These are phyloP conservation scores for Arthrobotrys entomopaga DNA, from an alignment of 2,329 filamentous ascomycete genomes.

Conservation along the genomic window DNA sequence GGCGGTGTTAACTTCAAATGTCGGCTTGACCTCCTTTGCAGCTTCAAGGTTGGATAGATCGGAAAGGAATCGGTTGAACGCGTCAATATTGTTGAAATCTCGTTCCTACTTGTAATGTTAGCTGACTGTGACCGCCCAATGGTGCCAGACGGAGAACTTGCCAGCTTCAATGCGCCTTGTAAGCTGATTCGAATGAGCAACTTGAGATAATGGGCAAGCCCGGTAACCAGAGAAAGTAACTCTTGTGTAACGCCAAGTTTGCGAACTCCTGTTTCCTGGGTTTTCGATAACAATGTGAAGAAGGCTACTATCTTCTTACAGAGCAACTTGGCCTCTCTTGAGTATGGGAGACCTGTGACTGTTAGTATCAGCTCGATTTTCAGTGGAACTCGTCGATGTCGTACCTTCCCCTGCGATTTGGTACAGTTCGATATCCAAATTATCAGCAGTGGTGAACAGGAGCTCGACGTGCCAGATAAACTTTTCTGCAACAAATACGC, in stretches of 20 bases:
- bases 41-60: constrained; percentile 85
- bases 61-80: constrained; percentile 82
- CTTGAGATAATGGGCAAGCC: constrained; percentile 95
- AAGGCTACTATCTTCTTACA: constrained; percentile 99
- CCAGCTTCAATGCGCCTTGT: constrained; percentile 85
- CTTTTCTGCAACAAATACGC: constrained; percentile 90
- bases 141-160: constrained; percentile 35
- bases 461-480: constrained; percentile 98
- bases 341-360: constrained; percentile 80
- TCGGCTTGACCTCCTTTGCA: constrained; percentile 76
- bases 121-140: neutral
- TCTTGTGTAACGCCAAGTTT: constrained; percentile 97
- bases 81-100: constrained; percentile 77
- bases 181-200: constrained; percentile 96
- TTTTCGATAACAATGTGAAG: constrained; percentile 93
- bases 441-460: constrained; percentile 86
- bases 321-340: constrained; percentile 95
- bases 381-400: neutral
- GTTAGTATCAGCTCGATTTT: constrained; percentile 12
- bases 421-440: constrained; percentile 78
- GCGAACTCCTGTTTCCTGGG: constrained; percentile 86
- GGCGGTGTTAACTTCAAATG: constrained; percentile 73
- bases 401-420: constrained; percentile 79
- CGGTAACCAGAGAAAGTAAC: constrained; percentile 94
- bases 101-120: constrained; percentile 68